A percentile compares a stretch with the other conserved stretches of the same genome.
Evolutionary conservation across 2,329 filamentous ascomycete species (phyloP).

Genomic region (Basipetospora chlamydospora): DNA sequence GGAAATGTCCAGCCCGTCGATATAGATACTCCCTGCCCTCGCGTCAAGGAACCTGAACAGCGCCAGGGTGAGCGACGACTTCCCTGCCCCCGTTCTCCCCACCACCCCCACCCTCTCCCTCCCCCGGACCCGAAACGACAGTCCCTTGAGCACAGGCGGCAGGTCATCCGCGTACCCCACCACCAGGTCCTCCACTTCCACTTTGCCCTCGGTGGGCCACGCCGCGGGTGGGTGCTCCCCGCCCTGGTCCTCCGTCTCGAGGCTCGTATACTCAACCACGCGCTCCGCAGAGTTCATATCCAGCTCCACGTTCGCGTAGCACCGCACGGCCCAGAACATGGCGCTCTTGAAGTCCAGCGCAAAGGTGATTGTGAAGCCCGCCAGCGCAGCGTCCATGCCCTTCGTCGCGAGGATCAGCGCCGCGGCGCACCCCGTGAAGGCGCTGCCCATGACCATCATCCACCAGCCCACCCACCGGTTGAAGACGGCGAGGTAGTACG

Average conservation of each 20-base stretch:
- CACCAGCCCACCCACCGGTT: slow-evolving; percentile 67
- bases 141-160: slow-evolving; percentile 53
- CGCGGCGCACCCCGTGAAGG: slow-evolving; percentile 35
- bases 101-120: slow-evolving; percentile 64
- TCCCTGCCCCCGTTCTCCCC: slow-evolving; percentile 64
- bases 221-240: slow-evolving; percentile 49
- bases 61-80: slow-evolving; percentile 63
- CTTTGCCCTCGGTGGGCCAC: slow-evolving; percentile 60
- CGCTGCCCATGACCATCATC: slow-evolving; percentile 52
- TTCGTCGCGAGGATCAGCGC: slow-evolving; percentile 50
- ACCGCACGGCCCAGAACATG: slow-evolving; percentile 51
- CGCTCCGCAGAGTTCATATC: slow-evolving; percentile 70
- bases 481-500: slow-evolving; percentile 55
- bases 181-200: slow-evolving; percentile 61
- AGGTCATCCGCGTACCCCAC: slow-evolving; percentile 59
- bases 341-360: slow-evolving; percentile 52
- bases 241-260: slow-evolving; percentile 51
- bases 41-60: slow-evolving; percentile 67
- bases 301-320: slow-evolving; percentile 57
- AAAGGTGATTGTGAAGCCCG: slow-evolving; percentile 63
- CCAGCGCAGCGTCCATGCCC: slow-evolving; percentile 49
- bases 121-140: slow-evolving; percentile 50
- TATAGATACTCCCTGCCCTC: slow-evolving; percentile 46
- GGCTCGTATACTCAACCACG: slow-evolving; percentile 58
- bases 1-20: slow-evolving; percentile 63